Percentiles rank a stretch among this genome's conserved stretches.
These are phyloP conservation scores for Aureobasidium pullulans DNA, from an alignment of 2,329 filamentous ascomycete genomes.

Conservation along the genomic window DNA sequence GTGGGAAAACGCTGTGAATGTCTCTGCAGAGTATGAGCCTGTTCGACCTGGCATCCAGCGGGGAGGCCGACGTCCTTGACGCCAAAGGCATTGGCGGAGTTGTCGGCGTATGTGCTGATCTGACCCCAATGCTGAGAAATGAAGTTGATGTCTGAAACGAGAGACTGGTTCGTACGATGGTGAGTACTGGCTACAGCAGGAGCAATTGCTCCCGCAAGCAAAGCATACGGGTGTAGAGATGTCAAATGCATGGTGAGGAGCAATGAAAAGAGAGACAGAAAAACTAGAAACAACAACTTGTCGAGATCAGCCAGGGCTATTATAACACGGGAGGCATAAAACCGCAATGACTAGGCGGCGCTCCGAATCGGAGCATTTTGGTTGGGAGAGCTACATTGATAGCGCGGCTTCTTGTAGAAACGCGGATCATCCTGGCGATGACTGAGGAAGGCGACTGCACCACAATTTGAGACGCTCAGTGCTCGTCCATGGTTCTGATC, in stretches of 20 bases:
- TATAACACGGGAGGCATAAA: not conserved
- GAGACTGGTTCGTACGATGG: not conserved
- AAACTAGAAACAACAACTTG: not conserved
- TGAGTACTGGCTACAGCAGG: not conserved
- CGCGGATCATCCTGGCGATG: not conserved
- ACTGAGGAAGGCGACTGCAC: no score
- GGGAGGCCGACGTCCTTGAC: conserved; percentile 43
- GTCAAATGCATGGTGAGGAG: not conserved
- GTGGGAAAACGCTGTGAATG: conserved; percentile 49
- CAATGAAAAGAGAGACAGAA: not conserved
- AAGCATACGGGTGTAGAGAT: not conserved
- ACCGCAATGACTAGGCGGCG: not conserved
- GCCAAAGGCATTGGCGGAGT: conserved; percentile 39
- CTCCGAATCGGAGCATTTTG: not conserved
- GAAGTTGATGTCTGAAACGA: conserved; percentile 22
- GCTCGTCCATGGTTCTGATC: not conserved
- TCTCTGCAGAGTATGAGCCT: conserved; percentile 48
- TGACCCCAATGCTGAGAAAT: conserved; percentile 41
- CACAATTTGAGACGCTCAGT: not conserved
- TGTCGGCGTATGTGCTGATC: conserved; percentile 41
- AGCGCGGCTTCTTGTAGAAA: not conserved
- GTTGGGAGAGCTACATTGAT: not conserved
- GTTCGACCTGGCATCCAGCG: conserved; percentile 48
- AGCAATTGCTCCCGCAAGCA: not conserved
- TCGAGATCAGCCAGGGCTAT: not conserved